phyloP scores from a whole-genome alignment of 768 basidiomycete species.

The Trametes meyenii region DNA sequence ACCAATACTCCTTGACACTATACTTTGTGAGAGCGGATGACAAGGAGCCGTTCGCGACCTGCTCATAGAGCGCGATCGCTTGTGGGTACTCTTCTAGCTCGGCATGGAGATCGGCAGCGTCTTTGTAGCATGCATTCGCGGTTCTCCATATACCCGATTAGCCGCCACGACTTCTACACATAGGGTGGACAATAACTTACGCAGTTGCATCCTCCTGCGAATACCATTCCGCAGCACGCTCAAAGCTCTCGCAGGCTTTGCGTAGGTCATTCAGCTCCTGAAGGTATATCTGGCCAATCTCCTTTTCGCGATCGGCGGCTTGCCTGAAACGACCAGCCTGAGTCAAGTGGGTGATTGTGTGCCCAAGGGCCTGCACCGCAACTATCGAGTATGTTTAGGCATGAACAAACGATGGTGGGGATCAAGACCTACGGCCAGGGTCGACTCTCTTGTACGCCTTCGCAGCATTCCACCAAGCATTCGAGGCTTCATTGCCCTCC shows the following conservation, averaged over 20 bases:
- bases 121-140: conserved; percentile 94
- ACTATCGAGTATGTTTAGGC: conserved; percentile 48
- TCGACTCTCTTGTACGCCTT: conserved; percentile 93
- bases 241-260: conserved; percentile 89
- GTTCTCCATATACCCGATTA: conserved; percentile 55
- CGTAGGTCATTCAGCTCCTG: conserved; percentile 77
- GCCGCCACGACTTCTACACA: not conserved
- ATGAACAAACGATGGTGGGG: not conserved
- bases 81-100: conserved; percentile 82
- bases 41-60: conserved; percentile 85
- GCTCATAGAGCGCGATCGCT: conserved; percentile 88
- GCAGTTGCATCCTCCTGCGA: conserved; percentile 95
- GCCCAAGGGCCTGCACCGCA: conserved; percentile 83
- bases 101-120: conserved; percentile 93
- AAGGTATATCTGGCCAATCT: conserved; percentile 93
- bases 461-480: conserved; percentile 98
- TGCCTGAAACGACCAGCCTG: conserved; percentile 90
- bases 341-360: conserved; percentile 84
- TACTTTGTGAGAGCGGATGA: conserved; percentile 90
- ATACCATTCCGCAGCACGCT: conserved; percentile 95
- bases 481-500: conserved; percentile 92
- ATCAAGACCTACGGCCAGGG: conserved; percentile 66
- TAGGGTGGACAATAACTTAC: conserved; percentile 53
- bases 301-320: conserved; percentile 97
- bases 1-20: conserved; percentile 98